Evolutionary conservation across 108 stramenopile species (phyloP).

Genomic region (Epithemia pelagica): DNA sequence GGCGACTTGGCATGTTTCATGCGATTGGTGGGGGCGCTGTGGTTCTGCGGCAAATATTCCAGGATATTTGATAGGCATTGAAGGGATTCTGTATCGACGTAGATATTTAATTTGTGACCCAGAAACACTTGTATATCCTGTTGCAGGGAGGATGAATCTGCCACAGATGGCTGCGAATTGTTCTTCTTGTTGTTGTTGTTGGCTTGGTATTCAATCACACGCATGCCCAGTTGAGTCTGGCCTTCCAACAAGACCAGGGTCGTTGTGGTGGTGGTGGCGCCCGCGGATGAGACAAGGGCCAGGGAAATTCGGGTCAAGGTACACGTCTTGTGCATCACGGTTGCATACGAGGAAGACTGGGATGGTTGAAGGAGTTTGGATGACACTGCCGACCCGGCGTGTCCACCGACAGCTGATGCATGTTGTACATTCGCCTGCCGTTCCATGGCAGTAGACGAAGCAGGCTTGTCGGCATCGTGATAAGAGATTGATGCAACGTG

Average conservation of each 20-base stretch:
- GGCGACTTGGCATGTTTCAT: not conserved
- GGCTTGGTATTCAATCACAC: slow-evolving; percentile 24
- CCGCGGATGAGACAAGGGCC: not conserved
- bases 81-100: slow-evolving; percentile 21
- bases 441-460: not conserved
- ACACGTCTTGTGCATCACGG: not conserved
- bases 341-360: not conserved
- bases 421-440: not conserved
- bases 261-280: not conserved
- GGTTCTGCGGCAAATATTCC: not conserved
- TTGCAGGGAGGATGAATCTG: slow-evolving; percentile 9
- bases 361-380: not conserved
- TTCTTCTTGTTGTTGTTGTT: not conserved
- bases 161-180: not conserved
- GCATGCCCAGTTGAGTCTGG: slow-evolving; percentile 24
- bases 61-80: slow-evolving; percentile 10
- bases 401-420: not conserved
- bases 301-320: not conserved
- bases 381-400: too few relatives aligned
- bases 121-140: slow-evolving; percentile 36
- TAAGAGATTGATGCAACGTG: slow-evolving; percentile 39
- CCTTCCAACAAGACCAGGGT: slow-evolving; percentile 23
- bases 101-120: slow-evolving; percentile 32
- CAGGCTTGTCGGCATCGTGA: slow-evolving; percentile 35
- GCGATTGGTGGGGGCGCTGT: not conserved